Evolutionary conservation across 2,329 filamentous ascomycete species (phyloP), one percentile per base, ranked within the genome.

Genomic region (Penicillium sp.): DNA sequence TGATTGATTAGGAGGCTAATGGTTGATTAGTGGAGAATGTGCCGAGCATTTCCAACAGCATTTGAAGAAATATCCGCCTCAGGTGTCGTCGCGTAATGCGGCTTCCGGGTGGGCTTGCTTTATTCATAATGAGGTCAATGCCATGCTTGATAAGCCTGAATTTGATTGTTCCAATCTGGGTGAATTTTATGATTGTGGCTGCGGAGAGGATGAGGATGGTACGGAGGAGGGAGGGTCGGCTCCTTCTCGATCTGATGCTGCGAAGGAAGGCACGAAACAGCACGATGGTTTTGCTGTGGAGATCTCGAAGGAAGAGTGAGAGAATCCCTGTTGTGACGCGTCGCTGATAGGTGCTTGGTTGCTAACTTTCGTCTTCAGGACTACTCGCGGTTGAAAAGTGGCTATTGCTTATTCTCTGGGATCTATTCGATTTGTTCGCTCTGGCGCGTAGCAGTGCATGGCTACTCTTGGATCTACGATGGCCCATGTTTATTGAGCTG

Each of bases 41-140:
- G 82, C 82, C 9, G 71, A 76, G 53, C 82, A 86, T 63, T 86
- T 86, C 64, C 77, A 80, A 53, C 69, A 77, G 56, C 77, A 84
- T 55, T 66, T 86, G 29, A 75, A 77, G 58, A 80, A 82, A 57
- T 85, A 80, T 58, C 82, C 82, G 34, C 82, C 82, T 12, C 82
- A 86, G 61, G 81, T 83, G 13, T 80, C 78, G 4, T 82, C 80
- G 18, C 75, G 82, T 35, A 78, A 77, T 46, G 76, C 78, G 1
- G 82, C 82, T n/a, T 80, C 82, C 3, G 81, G 77, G 25, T 86
- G 82, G 82, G 82, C 78, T 8, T 86, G 82, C 64, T 81, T 82
- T 61, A 79, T 85, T 34, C 82, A 86, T 61, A 86, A 86, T 55
- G 75, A 83, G 60, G 82, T 86, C 53, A 86, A 86, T 62, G 75